phyloP scores from a whole-genome alignment of 805 yeast genomes.

The Wickerhamiella domercqiae region DNA sequence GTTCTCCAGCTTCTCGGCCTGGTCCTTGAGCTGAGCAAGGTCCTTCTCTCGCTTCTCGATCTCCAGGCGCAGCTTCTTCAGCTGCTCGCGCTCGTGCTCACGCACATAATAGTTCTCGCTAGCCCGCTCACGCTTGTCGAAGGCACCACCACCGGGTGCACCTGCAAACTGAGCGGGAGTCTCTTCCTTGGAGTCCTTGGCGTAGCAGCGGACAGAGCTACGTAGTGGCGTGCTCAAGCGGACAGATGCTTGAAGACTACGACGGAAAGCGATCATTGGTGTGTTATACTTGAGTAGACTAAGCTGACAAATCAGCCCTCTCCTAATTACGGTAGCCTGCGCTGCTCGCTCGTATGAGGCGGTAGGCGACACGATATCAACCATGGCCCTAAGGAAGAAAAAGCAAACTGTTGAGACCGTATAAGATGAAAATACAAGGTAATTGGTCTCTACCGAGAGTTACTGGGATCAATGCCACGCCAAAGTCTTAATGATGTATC shows the following conservation, averaged over 20 bases:
- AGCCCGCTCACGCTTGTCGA: conserved; percentile 84
- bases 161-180: conserved; percentile 7
- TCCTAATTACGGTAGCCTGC: too few relatives aligned
- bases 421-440: too few relatives aligned
- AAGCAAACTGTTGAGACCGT: too few relatives aligned
- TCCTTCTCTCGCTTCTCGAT: conserved; percentile 20
- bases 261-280: conserved; percentile 13
- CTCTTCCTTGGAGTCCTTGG: conserved; percentile 8
- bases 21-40: conserved; percentile 17
- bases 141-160: conserved; percentile 43
- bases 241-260: conserved; percentile 2
- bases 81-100: conserved; percentile 72
- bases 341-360: too few relatives aligned
- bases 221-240: conserved; percentile 3
- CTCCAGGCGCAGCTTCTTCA: conserved; percentile 39
- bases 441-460: too few relatives aligned
- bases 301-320: neutral
- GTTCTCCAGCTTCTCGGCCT: conserved; percentile 15
- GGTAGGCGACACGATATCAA: too few relatives aligned
- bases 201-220: conserved; percentile 11
- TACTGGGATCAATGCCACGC: too few relatives aligned
- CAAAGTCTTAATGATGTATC: too few relatives aligned
- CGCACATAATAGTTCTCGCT: conserved; percentile 79
- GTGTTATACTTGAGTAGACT: neutral
- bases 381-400: too few relatives aligned